Conservation (phyloP, 139 green algal genomes). For the Chlamydomonas applanata region DNA sequence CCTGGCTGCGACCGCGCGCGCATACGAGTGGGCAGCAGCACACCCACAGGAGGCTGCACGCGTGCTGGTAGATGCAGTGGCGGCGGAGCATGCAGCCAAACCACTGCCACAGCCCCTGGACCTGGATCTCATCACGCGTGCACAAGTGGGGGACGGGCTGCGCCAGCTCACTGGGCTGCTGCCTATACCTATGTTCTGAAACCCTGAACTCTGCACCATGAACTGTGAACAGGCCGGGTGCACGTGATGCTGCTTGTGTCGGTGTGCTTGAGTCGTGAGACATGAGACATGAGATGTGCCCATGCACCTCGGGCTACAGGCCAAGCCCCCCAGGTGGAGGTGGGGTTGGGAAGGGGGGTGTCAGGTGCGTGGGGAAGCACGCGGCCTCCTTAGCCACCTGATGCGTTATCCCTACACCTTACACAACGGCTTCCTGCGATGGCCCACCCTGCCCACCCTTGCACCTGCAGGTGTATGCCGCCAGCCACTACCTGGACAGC, state of each 20-base stretch:
- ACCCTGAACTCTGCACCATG: no score
- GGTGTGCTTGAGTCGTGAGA: neutral
- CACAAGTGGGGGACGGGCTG: constrained; percentile 14
- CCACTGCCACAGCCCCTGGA: constrained; percentile 51
- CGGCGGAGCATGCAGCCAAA: constrained; percentile 17
- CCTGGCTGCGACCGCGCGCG: constrained; percentile 59
- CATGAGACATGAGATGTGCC: neutral
- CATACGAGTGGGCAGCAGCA: constrained; percentile 56
- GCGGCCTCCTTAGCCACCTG: no score
- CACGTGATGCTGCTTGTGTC: constrained; percentile 31
- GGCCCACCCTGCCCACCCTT: no score
- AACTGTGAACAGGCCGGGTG: no score
- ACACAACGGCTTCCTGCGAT: no score
- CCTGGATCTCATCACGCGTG: constrained; percentile 32
- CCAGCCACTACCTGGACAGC: constrained; percentile 31
- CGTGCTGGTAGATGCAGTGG: constrained; percentile 28
- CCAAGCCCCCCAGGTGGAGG: no score
- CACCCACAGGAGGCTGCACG: constrained; percentile 38
- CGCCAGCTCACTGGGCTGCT: no score
- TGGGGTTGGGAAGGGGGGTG: no score
- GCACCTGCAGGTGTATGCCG: constrained; percentile 8
- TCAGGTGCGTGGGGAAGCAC: no score
- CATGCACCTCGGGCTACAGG: no score
- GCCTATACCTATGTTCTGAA: no score
- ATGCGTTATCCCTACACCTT: no score